A percentile compares a stretch with the other conserved stretches of the same genome.
phyloP scores from a whole-genome alignment of 148 eudicot species.

The Salicornia ramosissima region DNA sequence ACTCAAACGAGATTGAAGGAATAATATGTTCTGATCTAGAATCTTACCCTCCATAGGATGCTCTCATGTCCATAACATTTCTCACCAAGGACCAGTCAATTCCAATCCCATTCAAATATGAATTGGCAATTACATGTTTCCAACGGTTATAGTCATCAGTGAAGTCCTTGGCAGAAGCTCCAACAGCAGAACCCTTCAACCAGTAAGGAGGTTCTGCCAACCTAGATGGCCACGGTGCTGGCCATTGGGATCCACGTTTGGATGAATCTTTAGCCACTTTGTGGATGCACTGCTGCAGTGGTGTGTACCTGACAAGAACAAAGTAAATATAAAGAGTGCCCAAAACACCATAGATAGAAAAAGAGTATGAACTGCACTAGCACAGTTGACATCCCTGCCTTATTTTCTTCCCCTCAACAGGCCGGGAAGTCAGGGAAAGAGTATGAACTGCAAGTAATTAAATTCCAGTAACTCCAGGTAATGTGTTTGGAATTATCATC shows the following conservation, averaged over 20 bases:
- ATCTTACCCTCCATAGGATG: slow-evolving; percentile 71
- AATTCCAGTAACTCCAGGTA: background rate
- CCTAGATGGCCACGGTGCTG: slow-evolving; percentile 58
- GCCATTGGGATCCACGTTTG: slow-evolving; percentile 63
- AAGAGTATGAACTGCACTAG: background rate
- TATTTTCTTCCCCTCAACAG: no score
- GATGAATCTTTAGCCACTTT: slow-evolving; percentile 45
- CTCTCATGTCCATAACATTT: slow-evolving; percentile 82
- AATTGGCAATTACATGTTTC: slow-evolving; percentile 44
- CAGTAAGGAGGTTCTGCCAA: slow-evolving; percentile 53
- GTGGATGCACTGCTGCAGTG: slow-evolving; percentile 65
- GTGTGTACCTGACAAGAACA: slow-evolving; percentile 43
- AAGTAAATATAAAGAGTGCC: background rate
- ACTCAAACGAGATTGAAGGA: no score
- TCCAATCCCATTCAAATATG: slow-evolving; percentile 65
- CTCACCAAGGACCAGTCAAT: slow-evolving; percentile 58
- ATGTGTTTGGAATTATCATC: background rate
- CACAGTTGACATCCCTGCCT: background rate
- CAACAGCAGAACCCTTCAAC: slow-evolving; percentile 49
- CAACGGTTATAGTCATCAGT: slow-evolving; percentile 50
- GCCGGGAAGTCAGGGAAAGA: background rate
- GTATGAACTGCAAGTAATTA: background rate
- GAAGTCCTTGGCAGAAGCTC: slow-evolving; percentile 57
- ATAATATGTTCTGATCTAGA: background rate
- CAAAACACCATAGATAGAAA: slow-evolving; percentile 9